phyloP scores from a whole-genome alignment of 257 asterid genomes.

The Solanum piurae region DNA sequence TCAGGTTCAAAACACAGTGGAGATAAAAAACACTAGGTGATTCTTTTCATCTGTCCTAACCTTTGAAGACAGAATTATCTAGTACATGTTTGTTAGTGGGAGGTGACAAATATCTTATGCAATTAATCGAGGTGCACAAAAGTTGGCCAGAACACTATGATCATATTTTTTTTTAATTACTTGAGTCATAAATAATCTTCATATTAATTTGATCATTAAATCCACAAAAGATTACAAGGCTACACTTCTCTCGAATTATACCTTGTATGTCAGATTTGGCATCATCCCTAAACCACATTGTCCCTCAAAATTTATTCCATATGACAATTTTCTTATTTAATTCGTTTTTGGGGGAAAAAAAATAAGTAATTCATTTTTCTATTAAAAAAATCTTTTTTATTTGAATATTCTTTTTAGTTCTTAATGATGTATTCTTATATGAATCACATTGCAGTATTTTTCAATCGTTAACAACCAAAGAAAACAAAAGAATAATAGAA shows the following conservation, averaged over 20 bases:
- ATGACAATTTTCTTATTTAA: background rate
- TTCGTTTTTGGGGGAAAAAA: background rate
- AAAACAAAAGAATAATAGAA: background rate
- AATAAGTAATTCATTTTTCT: background rate
- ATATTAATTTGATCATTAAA: too few relatives aligned
- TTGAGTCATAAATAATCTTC: background rate
- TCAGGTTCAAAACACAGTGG: too few relatives aligned
- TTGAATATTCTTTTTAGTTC: background rate
- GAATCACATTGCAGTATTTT: background rate
- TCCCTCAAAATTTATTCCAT: background rate
- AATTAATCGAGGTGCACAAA: too few relatives aligned
- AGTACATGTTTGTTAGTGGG: fast-evolving
- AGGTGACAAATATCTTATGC: fast-evolving
- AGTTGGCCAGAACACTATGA: too few relatives aligned
- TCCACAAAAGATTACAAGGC: background rate
- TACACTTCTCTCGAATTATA: background rate
- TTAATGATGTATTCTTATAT: too few relatives aligned
- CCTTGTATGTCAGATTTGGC: background rate
- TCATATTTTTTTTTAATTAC: too few relatives aligned
- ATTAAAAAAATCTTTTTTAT: too few relatives aligned
- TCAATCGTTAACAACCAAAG: background rate
- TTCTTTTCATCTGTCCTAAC: fast-evolving
- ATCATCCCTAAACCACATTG: background rate
- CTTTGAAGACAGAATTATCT: too few relatives aligned
- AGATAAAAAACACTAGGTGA: too few relatives aligned